Evolutionary conservation across 2,329 filamentous ascomycete species (phyloP), one percentile per base, ranked within the genome.

Genomic region (Colletotrichum echinochloae): DNA sequence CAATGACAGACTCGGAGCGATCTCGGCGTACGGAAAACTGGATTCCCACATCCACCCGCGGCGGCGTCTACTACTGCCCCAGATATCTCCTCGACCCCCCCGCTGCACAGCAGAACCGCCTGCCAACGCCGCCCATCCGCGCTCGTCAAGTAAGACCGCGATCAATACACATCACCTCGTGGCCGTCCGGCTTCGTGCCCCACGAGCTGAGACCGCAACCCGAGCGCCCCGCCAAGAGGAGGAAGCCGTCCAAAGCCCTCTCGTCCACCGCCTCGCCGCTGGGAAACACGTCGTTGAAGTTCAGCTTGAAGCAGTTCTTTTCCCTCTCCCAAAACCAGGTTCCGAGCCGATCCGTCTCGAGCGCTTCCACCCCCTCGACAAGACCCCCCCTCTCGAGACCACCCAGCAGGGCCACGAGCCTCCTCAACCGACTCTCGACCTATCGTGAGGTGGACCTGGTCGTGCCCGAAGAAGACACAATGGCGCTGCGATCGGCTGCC

Each of bases 101-200:
- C 3, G 49, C 61, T 28, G n/a, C 62, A 52, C 70, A 61, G 37
- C 63, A 61, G 37, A 67, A 39, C 46, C 63, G 66, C 33, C 37
- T 83, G 60, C 81, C 82, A 11, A 70, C 77, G 52, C 82, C 82
- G 44, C 77, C 81, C 48, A 83, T 83, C 72, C 79, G 79, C 54
- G 79, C 81, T 48, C 78, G 82, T 59, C 77, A 81, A 72, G 76
- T 78, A 44, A 77, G 82, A 44, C 81, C 81, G 14, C 81, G 83
- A 73, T 78, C 81, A 46, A 83, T 83, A 65, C 81, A 83, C 76
- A 81, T 83, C 63, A 74, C 82, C 71, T 82, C 81, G 35, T 83
- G 80, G 65, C 82, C 82, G 3, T 75, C 81, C 2, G 82, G 82
- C 63, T 83, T 83, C 75, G 78, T 85, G 30, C 84, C 84, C 23